phyloP scores from a whole-genome alignment of 306 rosid genomes.

The Quillaja saponaria region DNA sequence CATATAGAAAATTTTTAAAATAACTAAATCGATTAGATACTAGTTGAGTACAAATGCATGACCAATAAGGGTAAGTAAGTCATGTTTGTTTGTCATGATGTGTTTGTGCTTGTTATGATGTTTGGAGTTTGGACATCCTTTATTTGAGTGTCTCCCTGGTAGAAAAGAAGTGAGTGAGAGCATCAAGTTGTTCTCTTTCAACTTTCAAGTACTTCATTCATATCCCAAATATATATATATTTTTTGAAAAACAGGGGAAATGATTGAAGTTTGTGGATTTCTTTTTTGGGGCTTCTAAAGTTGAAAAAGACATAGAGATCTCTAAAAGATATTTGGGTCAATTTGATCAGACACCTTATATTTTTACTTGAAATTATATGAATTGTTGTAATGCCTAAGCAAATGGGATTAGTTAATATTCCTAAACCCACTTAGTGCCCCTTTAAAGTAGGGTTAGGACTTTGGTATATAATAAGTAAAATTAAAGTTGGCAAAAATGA shows the following conservation, averaged over 20 bases:
- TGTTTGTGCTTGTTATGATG: slow-evolving; percentile 1
- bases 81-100: too few relatives aligned
- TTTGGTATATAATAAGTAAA: slow-evolving; percentile 39
- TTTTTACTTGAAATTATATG: slow-evolving; percentile 37
- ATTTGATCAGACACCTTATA: slow-evolving; percentile 38
- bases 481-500: slow-evolving; percentile 50
- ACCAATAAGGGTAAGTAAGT: too few relatives aligned
- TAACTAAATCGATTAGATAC: too few relatives aligned
- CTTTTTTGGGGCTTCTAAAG: slow-evolving; percentile 25
- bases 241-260: slow-evolving; percentile 4
- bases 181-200: slow-evolving; percentile 28
- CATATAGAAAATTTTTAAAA: too few relatives aligned
- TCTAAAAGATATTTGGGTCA: slow-evolving; percentile 70
- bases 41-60: too few relatives aligned
- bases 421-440: slow-evolving; percentile 51
- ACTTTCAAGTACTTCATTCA: slow-evolving; percentile 21
- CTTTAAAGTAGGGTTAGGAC: slow-evolving; percentile 46
- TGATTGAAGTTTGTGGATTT: slow-evolving; percentile 34
- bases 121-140: too few relatives aligned
- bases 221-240: slow-evolving; percentile 15
- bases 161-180: too few relatives aligned
- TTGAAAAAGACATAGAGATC: slow-evolving; percentile 67
- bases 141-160: too few relatives aligned
- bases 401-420: slow-evolving; percentile 41
- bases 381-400: slow-evolving; percentile 50